Conservation (phyloP, 495 filamentous ascomycete species). For the Aspergillus cavernicola region DNA sequence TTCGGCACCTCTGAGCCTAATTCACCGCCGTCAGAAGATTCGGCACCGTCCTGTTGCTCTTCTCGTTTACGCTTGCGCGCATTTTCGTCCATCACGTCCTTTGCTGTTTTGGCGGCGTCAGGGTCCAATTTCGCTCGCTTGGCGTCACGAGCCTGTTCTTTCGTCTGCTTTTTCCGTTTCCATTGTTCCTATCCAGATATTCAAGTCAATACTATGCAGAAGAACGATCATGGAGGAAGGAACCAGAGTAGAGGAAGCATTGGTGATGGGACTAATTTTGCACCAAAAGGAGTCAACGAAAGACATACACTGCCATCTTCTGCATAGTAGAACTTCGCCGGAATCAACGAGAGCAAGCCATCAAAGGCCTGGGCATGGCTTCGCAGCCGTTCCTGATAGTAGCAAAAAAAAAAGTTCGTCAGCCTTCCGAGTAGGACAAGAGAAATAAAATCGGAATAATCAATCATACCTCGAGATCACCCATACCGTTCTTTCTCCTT, state of each 20-base stretch:
- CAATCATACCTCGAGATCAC: constrained; percentile 48
- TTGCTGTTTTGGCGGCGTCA: constrained; percentile 71
- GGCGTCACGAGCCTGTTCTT: constrained; percentile 72
- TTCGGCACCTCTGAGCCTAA: constrained; percentile 40
- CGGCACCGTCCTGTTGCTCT: constrained; percentile 31
- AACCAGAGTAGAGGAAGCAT: constrained; percentile 14
- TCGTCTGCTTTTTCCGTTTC: constrained; percentile 83
- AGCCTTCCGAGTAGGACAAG: constrained; percentile 15
- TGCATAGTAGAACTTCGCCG: constrained; percentile 87
- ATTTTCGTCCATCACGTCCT: constrained; percentile 81
- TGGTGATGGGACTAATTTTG: too few relatives aligned
- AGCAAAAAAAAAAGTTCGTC: constrained; percentile 22
- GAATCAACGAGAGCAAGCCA: constrained; percentile 86
- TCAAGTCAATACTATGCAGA: constrained; percentile 30
- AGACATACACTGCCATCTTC: constrained; percentile 77
- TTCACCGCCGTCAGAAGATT: constrained; percentile 39
- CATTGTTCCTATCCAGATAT: constrained; percentile 65
- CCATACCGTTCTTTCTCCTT: constrained; percentile 28
- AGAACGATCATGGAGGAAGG: constrained; percentile 5
- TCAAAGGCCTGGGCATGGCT: constrained; percentile 86
- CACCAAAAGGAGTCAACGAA: constrained; percentile 8
- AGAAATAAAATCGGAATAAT: constrained; percentile 1
- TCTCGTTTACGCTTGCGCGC: constrained; percentile 67
- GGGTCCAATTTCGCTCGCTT: constrained; percentile 83
- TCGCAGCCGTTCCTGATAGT: constrained; percentile 68